These are phyloP conservation scores for Lasiodiplodia sp. DNA, from an alignment of 2,329 filamentous ascomycete species.

Conservation along the genomic window DNA sequence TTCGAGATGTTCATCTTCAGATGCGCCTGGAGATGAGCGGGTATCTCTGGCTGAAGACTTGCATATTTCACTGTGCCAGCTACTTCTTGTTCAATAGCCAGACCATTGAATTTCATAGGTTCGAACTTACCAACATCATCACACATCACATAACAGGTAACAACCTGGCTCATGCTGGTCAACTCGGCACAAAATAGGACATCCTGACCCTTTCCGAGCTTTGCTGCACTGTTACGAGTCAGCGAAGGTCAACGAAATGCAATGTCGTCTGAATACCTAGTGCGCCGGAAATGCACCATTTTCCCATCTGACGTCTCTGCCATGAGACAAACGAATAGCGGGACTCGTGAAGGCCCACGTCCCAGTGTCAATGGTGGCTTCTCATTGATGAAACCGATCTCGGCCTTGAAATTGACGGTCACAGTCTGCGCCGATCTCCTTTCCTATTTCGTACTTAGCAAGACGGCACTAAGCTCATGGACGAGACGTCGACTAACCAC, in stretches of 20 bases:
- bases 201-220: conserved; percentile 68
- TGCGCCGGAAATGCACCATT: conserved; percentile 72
- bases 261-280: conserved; percentile 52
- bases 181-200: conserved; percentile 67
- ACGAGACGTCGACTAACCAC: conserved; percentile 39
- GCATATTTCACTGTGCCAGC: conserved; percentile 65
- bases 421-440: conserved; percentile 49
- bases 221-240: conserved; percentile 63
- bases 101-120: conserved; percentile 1
- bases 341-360: conserved; percentile 52
- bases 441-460: conserved; percentile 35
- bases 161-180: conserved; percentile 60
- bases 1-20: conserved; percentile 37
- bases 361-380: conserved; percentile 67
- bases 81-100: conserved; percentile 3
- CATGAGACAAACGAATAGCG: conserved; percentile 76
- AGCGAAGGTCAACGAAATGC: background rate
- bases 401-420: conserved; percentile 68
- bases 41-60: conserved; percentile 59
- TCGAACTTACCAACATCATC: conserved; percentile 74
- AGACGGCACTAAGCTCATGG: background rate
- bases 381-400: conserved; percentile 76
- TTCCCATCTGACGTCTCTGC: conserved; percentile 73
- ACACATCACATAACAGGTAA: conserved; percentile 78
- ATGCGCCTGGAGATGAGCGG: conserved; percentile 50